Evolutionary conservation across 2,329 filamentous ascomycete species (phyloP).

Genomic region (Penicillium digitatum): DNA sequence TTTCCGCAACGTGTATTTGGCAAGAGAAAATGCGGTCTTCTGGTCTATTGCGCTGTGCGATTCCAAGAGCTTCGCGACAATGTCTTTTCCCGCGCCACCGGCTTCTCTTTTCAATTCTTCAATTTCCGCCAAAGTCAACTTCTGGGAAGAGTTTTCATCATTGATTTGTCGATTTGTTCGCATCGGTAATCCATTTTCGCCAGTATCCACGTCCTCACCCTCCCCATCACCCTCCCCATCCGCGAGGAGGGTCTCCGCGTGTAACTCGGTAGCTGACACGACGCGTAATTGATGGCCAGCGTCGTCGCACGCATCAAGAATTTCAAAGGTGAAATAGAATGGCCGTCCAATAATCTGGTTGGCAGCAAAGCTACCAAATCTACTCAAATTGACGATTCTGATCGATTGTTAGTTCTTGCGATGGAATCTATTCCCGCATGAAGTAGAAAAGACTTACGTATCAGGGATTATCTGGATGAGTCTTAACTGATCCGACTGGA

Average conservation of each 20-base stretch:
- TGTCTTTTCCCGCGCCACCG: constrained; percentile 74
- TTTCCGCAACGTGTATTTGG: constrained; percentile 94
- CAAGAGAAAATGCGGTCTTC: constrained; percentile 88
- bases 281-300: constrained; percentile 66
- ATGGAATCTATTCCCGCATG: constrained; percentile 8
- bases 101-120: constrained; percentile 68
- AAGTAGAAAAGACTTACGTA: constrained; percentile 52
- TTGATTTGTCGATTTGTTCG: constrained; percentile 62
- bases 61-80: constrained; percentile 87
- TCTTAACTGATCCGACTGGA: constrained; percentile 56
- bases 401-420: constrained; percentile 6
- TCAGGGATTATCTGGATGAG: constrained; percentile 59
- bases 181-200: constrained; percentile 46
- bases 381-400: constrained; percentile 82
- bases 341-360: constrained; percentile 90
- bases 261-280: constrained; percentile 74
- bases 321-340: constrained; percentile 85
- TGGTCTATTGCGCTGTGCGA: constrained; percentile 87
- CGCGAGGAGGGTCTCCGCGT: constrained; percentile 67
- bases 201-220: constrained; percentile 33
- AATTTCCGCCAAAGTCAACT: constrained; percentile 67
- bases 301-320: constrained; percentile 67
- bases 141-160: constrained; percentile 67
- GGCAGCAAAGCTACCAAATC: constrained; percentile 85
- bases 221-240: constrained; percentile 41